Evolutionary conservation across 208 protist species (phyloP).

Genomic region (Trypanosoma platydactyli): DNA sequence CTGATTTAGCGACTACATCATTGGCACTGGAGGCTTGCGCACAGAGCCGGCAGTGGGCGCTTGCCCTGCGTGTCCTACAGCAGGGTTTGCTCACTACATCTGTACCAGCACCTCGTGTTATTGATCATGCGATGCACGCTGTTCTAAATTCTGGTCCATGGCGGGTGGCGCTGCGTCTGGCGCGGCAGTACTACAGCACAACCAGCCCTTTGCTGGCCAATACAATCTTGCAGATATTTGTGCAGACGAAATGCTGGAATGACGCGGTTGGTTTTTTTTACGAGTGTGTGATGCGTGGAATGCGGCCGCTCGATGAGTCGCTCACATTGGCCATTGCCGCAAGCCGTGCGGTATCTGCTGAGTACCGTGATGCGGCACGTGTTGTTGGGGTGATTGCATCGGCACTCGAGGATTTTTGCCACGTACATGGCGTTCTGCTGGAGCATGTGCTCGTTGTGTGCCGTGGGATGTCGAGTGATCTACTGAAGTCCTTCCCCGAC

Average conservation of each 20-base stretch:
- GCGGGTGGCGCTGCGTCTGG: constrained; percentile 50
- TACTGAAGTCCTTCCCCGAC: neutral
- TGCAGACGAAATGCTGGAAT: constrained; percentile 47
- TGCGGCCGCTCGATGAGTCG: constrained; percentile 57
- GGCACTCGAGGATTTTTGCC: constrained; percentile 77
- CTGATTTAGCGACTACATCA: constrained; percentile 44
- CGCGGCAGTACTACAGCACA: constrained; percentile 46
- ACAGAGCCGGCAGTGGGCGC: constrained; percentile 55
- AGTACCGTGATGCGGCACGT: constrained; percentile 59
- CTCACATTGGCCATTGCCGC: constrained; percentile 66
- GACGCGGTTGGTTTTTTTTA: constrained; percentile 79
- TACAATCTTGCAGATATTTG: constrained; percentile 56
- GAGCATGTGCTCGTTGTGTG: constrained; percentile 75
- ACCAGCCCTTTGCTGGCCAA: constrained; percentile 53
- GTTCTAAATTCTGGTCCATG: constrained; percentile 54
- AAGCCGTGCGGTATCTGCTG: constrained; percentile 55
- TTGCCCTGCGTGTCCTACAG: constrained; percentile 62
- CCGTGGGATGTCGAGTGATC: constrained; percentile 23
- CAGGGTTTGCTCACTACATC: constrained; percentile 61
- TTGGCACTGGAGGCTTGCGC: constrained; percentile 67
- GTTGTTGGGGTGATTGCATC: constrained; percentile 67
- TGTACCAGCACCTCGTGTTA: constrained; percentile 41
- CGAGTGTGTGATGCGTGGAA: constrained; percentile 51
- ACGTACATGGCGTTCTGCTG: constrained; percentile 60
- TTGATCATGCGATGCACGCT: constrained; percentile 46